These are phyloP conservation scores for Fragilariopsis cylindrus DNA, from an alignment of 108 stramenopile species.

Conservation along the genomic window DNA sequence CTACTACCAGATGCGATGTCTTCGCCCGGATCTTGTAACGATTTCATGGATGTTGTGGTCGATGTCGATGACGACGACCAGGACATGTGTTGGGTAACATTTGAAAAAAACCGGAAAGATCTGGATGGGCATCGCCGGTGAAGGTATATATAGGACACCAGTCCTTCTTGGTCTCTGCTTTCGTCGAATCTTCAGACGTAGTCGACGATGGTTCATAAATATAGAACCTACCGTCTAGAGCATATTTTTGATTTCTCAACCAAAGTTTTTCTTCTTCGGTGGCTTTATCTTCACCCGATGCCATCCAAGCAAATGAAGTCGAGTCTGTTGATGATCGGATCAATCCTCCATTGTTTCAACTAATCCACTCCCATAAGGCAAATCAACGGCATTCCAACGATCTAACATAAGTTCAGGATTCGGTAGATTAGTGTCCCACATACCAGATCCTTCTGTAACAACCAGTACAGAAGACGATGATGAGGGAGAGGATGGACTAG, in stretches of 20 bases:
- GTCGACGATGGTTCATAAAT: neutral
- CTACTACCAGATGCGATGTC: neutral
- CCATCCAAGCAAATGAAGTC: slow-evolving; percentile 1
- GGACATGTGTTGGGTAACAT: neutral
- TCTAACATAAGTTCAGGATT: neutral
- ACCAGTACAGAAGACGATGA: slow-evolving; percentile 2
- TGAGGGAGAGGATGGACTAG: neutral
- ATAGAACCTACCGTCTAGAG: neutral
- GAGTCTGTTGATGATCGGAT: neutral
- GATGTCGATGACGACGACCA: slow-evolving; percentile 3
- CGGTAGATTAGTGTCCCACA: neutral
- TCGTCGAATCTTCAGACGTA: too few relatives aligned
- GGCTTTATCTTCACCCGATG: slow-evolving; percentile 2
- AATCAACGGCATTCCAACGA: slow-evolving; percentile 13
- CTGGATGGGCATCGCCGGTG: neutral
- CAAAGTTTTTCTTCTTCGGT: slow-evolving; percentile 4
- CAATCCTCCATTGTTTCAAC: neutral
- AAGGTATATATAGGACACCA: slow-evolving; percentile 1
- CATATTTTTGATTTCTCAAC: neutral
- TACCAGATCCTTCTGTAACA: slow-evolving; percentile 8
- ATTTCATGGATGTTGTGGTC: neutral
- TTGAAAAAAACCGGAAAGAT: neutral
- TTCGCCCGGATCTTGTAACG: too few relatives aligned
- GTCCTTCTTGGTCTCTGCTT: neutral
- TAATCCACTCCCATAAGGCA: neutral